Percentiles rank a stretch among this genome's conserved stretches.
These are phyloP conservation scores for Tephrocybe sp. DNA, from an alignment of 768 basidiomycete genomes.

Conservation along the genomic window DNA sequence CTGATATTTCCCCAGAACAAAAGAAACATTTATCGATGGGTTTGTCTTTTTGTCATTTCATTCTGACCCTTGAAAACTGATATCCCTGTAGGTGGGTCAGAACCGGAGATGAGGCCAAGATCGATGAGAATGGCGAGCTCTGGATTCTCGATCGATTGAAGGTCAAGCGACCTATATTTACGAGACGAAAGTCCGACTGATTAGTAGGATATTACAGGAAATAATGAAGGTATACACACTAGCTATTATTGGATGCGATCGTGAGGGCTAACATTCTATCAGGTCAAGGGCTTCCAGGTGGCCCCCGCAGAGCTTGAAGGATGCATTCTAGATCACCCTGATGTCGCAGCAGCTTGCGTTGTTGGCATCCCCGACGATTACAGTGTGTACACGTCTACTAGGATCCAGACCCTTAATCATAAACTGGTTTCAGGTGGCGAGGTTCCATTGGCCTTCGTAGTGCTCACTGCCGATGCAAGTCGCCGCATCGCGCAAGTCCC, in stretches of 20 bases:
- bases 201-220: conserved; percentile 28
- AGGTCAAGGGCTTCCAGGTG: conserved; percentile 71
- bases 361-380: conserved; percentile 67
- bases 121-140: conserved; percentile 52
- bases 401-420: background rate
- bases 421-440: conserved; percentile 47
- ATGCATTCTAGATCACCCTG: conserved; percentile 56
- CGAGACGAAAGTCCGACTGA: background rate
- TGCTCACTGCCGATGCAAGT: conserved; percentile 42
- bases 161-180: conserved; percentile 26
- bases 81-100: conserved; percentile 52
- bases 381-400: conserved; percentile 31
- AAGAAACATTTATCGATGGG: conserved; percentile 69
- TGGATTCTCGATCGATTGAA: conserved; percentile 66
- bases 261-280: conserved; percentile 31
- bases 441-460: conserved; percentile 67
- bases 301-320: conserved; percentile 74
- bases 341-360: conserved; percentile 61
- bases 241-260: too few relatives aligned
- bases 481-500: conserved; percentile 29
- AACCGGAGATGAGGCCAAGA: conserved; percentile 64
- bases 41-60: conserved; percentile 24
- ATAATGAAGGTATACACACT: conserved; percentile 38
- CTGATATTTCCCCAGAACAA: conserved; percentile 44
- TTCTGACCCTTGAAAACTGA: conserved; percentile 3